Conservation (phyloP, 78 protist genomes). For the Bodo saltans region DNA sequence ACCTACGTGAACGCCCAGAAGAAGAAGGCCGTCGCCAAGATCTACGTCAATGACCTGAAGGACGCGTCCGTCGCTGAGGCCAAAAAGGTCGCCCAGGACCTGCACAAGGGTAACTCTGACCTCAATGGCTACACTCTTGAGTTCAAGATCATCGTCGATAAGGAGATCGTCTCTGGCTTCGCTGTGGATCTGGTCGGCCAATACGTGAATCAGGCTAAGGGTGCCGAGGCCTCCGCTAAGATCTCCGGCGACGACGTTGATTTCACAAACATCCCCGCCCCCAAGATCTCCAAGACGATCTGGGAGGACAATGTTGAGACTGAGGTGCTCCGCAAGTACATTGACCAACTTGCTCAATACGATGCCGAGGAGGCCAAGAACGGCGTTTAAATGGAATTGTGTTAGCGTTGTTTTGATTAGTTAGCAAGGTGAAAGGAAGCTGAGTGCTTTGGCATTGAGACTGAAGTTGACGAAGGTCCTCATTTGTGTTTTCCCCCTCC, state of each 20-base stretch:
- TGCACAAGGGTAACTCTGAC: neutral
- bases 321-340: neutral
- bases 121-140: neutral
- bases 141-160: neutral
- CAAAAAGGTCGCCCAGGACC: neutral
- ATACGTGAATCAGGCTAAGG: neutral
- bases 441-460: too few species aligned
- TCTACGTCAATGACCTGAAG: neutral
- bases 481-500: too few species aligned
- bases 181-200: neutral
- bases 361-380: neutral
- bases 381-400: constrained; percentile 9
- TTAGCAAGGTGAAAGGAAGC: too few species aligned
- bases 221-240: neutral
- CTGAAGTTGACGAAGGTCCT: too few species aligned
- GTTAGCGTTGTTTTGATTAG: too few species aligned
- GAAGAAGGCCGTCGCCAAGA: neutral
- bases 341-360: neutral
- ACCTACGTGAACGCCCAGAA: neutral
- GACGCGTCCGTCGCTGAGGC: neutral
- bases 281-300: neutral
- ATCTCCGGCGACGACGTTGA: neutral
- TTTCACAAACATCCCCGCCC: neutral
- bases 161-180: neutral
- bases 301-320: neutral